These are phyloP conservation scores for Helicocarpus griseus DNA, from an alignment of 2,329 filamentous ascomycete genomes.

Conservation along the genomic window DNA sequence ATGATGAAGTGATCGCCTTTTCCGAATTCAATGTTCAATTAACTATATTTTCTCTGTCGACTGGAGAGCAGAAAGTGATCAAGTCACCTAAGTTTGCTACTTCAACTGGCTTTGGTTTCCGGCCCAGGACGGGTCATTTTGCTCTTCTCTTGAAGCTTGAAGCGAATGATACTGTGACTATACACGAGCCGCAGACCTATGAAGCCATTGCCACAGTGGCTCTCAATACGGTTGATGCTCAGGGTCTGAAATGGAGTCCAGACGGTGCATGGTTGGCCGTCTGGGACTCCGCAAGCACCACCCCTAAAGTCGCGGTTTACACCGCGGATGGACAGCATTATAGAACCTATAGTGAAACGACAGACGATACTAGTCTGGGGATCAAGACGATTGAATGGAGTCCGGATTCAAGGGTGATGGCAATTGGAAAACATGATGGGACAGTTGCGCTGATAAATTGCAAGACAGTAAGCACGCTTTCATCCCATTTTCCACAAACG, in stretches of 20 bases:
- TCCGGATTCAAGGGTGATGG: conserved; percentile 37
- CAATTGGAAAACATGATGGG: conserved; percentile 42
- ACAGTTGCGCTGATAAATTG: conserved; percentile 39
- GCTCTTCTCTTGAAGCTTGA: conserved; percentile 33
- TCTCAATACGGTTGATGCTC: conserved; percentile 46
- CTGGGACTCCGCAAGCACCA: conserved; percentile 45
- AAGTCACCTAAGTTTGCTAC: conserved; percentile 32
- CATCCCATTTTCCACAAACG: background rate
- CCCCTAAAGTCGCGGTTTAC: conserved; percentile 44
- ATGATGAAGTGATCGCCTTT: conserved; percentile 30
- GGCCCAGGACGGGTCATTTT: conserved; percentile 30
- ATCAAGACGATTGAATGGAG: conserved; percentile 46
- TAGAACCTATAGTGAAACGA: conserved; percentile 40
- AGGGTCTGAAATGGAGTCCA: conserved; percentile 50
- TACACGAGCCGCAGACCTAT: conserved; percentile 28
- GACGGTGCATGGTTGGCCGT: conserved; percentile 51
- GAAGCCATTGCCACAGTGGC: conserved; percentile 23
- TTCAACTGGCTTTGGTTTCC: conserved; percentile 28
- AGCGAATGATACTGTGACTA: conserved; percentile 27
- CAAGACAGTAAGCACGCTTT: conserved; percentile 30
- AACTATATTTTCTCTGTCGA: conserved; percentile 26
- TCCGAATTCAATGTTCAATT: conserved; percentile 32
- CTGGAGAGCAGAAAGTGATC: conserved; percentile 28
- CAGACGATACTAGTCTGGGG: conserved; percentile 37
- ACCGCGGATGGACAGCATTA: conserved; percentile 52